phyloP scores from a whole-genome alignment of 1,139 yeast genomes.

The Zygosaccharomyces sapae region DNA sequence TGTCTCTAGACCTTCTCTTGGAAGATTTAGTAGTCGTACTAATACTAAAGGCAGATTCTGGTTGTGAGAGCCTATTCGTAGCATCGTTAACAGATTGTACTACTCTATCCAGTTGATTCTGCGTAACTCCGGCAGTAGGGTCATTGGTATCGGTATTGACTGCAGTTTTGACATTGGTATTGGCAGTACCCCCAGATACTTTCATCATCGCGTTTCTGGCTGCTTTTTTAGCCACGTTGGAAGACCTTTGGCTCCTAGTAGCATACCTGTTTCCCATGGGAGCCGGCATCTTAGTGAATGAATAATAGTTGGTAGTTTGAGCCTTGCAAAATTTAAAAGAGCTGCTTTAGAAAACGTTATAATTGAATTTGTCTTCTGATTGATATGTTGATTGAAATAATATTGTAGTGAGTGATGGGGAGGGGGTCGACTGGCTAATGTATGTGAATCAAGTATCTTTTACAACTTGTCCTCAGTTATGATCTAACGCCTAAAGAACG shows the following conservation, averaged over 20 bases:
- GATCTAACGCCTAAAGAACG: neutral
- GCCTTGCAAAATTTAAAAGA: slow-evolving; percentile 1
- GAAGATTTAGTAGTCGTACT: slow-evolving; percentile 30
- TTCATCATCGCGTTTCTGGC: slow-evolving; percentile 29
- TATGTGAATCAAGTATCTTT: neutral
- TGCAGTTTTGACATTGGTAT: slow-evolving; percentile 1
- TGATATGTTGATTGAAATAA: too few relatives aligned
- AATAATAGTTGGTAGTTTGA: slow-evolving; percentile 19
- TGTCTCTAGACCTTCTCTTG: slow-evolving; percentile 35
- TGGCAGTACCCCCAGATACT: slow-evolving; percentile 13
- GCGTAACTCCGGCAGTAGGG: slow-evolving; percentile 4
- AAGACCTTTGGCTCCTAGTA: slow-evolving; percentile 10
- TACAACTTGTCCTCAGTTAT: neutral
- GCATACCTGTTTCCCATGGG: slow-evolving; percentile 10
- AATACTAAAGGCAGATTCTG: slow-evolving; percentile 39
- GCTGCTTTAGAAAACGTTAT: neutral
- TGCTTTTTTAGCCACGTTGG: slow-evolving; percentile 27
- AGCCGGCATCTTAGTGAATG: slow-evolving; percentile 18
- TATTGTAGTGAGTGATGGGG: too few relatives aligned
- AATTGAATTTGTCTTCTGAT: neutral
- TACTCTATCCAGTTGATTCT: slow-evolving; percentile 33
- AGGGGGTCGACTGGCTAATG: neutral
- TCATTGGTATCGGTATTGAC: slow-evolving; percentile 2
- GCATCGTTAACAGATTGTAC: slow-evolving; percentile 53
- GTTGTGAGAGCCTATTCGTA: slow-evolving; percentile 59